Conservation (phyloP, 495 filamentous ascomycete species). For the Clavariopsis aquatica region DNA sequence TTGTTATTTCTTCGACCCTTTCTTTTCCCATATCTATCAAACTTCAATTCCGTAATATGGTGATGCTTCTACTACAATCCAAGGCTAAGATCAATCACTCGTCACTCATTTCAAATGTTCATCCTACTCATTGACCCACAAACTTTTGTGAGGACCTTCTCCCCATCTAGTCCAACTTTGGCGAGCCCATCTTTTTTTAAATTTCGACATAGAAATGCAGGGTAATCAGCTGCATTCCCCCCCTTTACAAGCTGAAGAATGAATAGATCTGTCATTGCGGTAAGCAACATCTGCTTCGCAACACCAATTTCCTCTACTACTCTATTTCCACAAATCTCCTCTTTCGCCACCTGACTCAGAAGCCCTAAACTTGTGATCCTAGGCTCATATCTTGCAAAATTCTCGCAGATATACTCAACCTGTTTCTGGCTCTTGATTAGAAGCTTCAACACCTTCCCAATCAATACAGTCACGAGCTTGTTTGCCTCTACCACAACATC, state of each 20-base stretch:
- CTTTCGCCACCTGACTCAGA: neutral
- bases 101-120: too few species aligned
- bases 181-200: constrained; percentile 1
- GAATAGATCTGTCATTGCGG: constrained; percentile 8
- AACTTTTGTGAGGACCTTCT: neutral
- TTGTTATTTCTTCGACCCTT: too few species aligned
- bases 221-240: constrained; percentile 5
- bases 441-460: constrained; percentile 3
- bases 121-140: neutral
- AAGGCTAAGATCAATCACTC: too few species aligned
- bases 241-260: constrained; percentile 1
- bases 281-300: neutral
- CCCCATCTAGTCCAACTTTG: constrained; percentile 1
- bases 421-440: neutral
- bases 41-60: too few species aligned
- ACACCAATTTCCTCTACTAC: neutral
- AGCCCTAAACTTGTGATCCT: neutral
- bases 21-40: too few species aligned
- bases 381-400: neutral
- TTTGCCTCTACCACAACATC: neutral
- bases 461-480: neutral
- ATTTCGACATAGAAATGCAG: neutral
- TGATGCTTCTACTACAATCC: too few species aligned
- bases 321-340: constrained; percentile 6
- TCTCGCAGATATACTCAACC: constrained; percentile 4